phyloP scores from a whole-genome alignment of 208 protist species.

The Leishmania amazonensis region DNA sequence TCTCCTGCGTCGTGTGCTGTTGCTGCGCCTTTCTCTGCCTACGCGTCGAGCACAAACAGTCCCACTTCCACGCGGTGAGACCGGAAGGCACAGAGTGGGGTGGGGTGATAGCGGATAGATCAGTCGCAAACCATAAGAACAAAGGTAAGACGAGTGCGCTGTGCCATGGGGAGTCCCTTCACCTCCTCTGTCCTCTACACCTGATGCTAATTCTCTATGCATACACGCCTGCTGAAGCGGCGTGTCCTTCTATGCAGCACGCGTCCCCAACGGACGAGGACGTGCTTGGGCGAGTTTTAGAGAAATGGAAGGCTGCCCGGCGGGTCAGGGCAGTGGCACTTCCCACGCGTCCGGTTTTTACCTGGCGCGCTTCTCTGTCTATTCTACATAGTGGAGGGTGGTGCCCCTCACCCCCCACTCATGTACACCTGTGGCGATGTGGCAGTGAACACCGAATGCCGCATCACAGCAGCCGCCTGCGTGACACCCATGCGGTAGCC shows the following conservation, averaged over 20 bases:
- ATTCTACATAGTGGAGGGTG: background rate
- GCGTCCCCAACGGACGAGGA: background rate
- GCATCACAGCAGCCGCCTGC: background rate
- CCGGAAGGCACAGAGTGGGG: background rate
- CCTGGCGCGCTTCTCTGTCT: background rate
- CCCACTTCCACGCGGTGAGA: too few relatives aligned
- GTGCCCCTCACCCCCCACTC: background rate
- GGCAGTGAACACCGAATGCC: background rate
- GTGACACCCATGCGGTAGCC: background rate
- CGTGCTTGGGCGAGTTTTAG: background rate
- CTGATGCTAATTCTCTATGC: background rate
- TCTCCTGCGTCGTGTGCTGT: background rate
- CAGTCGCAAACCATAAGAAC: background rate
- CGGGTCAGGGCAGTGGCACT: background rate
- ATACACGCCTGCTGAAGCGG: background rate
- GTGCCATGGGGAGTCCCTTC: background rate
- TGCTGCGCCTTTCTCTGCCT: background rate
- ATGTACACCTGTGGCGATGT: background rate
- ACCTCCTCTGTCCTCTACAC: background rate
- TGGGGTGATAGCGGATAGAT: background rate
- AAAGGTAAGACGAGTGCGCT: background rate
- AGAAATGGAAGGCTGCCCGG: background rate
- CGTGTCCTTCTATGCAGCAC: background rate
- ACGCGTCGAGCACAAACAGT: background rate
- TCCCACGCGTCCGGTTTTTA: background rate